Evolutionary conservation across 371 early-diverging fungal genomes (phyloP).

Genomic region (Globomyces sp.): DNA sequence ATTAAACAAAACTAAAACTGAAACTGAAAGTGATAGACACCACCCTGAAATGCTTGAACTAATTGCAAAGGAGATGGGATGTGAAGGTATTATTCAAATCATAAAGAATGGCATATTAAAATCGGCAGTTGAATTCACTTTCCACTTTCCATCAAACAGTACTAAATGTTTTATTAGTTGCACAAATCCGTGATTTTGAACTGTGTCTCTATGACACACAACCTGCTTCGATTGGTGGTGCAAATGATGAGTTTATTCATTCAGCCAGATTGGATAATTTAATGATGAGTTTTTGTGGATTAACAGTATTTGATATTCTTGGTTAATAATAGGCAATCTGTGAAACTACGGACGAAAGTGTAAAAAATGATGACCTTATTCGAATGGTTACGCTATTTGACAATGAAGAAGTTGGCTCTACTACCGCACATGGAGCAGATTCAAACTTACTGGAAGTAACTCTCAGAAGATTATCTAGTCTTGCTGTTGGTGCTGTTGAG

Average conservation of each 20-base stretch:
- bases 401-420: slow-evolving; percentile 97
- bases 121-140: no score
- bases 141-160: no score
- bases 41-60: slow-evolving; percentile 74
- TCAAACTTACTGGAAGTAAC: slow-evolving; percentile 73
- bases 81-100: no score
- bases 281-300: slow-evolving; percentile 85
- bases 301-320: slow-evolving; percentile 36
- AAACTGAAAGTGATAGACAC: slow-evolving; percentile 50
- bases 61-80: slow-evolving; percentile 67
- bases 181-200: slow-evolving; percentile 89
- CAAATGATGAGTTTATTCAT: slow-evolving; percentile 88
- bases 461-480: slow-evolving; percentile 28
- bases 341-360: slow-evolving; percentile 22
- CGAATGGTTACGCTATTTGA: slow-evolving; percentile 91
- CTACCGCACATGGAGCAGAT: slow-evolving; percentile 93
- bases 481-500: not conserved
- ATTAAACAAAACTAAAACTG: slow-evolving; percentile 14
- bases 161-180: slow-evolving; percentile 36
- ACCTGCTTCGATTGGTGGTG: slow-evolving; percentile 78
- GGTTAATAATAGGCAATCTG: slow-evolving; percentile 47
- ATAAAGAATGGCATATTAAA: no score
- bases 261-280: slow-evolving; percentile 94
- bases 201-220: slow-evolving; percentile 90
- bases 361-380: slow-evolving; percentile 72